A percentile compares a stretch with the other conserved stretches of the same genome.
Evolutionary conservation across 106 monocot genomes (phyloP).

Genomic region (Dendrobium officinale): DNA sequence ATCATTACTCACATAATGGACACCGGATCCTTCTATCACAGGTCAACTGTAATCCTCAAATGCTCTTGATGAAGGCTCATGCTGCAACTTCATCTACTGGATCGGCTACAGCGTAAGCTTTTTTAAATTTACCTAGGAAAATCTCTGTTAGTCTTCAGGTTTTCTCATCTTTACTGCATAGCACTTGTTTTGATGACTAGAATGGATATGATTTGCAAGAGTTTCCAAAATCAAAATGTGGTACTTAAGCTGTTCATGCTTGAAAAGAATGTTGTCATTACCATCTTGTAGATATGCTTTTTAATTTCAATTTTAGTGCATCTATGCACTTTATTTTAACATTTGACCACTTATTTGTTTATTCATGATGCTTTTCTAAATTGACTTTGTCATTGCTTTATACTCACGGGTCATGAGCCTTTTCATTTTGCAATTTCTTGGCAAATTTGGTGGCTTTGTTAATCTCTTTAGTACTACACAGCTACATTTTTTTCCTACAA

Average conservation of each 20-base stretch:
- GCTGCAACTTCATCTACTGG: slow-evolving; percentile 74
- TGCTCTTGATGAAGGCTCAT: slow-evolving; percentile 78
- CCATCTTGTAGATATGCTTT: neutral
- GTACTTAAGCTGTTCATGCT: neutral
- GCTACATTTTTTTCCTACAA: neutral
- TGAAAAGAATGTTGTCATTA: neutral
- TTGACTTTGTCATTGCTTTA: neutral
- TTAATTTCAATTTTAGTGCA: neutral
- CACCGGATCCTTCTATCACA: slow-evolving; percentile 13
- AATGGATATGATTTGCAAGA: neutral
- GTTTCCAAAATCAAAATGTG: neutral
- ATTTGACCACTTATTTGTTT: neutral
- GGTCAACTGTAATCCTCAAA: slow-evolving; percentile 72
- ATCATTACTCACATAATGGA: neutral
- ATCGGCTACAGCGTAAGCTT: slow-evolving; percentile 80
- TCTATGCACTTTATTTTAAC: neutral
- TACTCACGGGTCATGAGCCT: neutral
- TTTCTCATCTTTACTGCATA: neutral
- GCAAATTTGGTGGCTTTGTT: neutral
- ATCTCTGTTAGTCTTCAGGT: neutral
- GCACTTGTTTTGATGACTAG: neutral
- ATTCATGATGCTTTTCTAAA: neutral
- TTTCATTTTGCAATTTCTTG: neutral
- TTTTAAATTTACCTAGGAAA: neutral
- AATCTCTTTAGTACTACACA: too few relatives aligned